Evolutionary conservation across 2,329 filamentous ascomycete species (phyloP).

Genomic region (Coniochaeta pulveracea): DNA sequence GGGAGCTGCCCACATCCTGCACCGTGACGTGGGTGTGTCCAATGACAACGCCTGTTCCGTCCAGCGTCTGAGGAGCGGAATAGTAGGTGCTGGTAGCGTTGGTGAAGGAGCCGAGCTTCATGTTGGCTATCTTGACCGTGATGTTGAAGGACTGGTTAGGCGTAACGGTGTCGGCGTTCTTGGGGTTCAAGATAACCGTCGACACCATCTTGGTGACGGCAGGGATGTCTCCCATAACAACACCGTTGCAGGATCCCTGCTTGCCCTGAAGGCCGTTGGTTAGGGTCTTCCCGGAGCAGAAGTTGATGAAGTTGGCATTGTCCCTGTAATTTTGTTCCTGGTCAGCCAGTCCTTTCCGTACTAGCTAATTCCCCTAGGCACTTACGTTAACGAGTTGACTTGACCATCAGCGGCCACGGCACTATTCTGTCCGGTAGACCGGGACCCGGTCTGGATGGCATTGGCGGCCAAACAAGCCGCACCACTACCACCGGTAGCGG

Average conservation of each 20-base stretch:
- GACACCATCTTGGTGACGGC: constrained; percentile 45
- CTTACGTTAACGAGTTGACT: constrained; percentile 40
- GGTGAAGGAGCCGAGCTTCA: constrained; percentile 47
- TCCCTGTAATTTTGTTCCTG: constrained; percentile 33
- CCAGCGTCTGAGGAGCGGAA: constrained; percentile 44
- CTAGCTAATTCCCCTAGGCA: constrained; percentile 6
- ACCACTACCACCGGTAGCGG: constrained; percentile 17
- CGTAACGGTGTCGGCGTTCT: constrained; percentile 35
- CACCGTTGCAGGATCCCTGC: constrained; percentile 52
- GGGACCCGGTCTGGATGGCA: constrained; percentile 37
- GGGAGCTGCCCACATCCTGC: constrained; percentile 38
- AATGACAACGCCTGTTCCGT: constrained; percentile 35
- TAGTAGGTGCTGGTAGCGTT: constrained; percentile 51
- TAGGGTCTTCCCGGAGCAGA: constrained; percentile 40
- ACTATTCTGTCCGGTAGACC: constrained; percentile 33
- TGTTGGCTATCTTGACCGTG: constrained; percentile 38
- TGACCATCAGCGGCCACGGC: constrained; percentile 30
- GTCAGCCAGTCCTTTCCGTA: constrained; percentile 5
- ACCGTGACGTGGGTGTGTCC: constrained; percentile 52
- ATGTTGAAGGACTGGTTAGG: constrained; percentile 40
- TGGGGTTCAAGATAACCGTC: constrained; percentile 38
- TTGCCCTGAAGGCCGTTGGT: constrained; percentile 51
- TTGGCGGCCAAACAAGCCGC: constrained; percentile 26
- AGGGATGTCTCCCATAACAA: constrained; percentile 52
- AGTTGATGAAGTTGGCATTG: constrained; percentile 53